Percentiles rank a stretch among this genome's conserved stretches.
These are phyloP conservation scores for Cladophialophora bantiana DNA, from an alignment of 2,329 filamentous ascomycete genomes.

Conservation along the genomic window DNA sequence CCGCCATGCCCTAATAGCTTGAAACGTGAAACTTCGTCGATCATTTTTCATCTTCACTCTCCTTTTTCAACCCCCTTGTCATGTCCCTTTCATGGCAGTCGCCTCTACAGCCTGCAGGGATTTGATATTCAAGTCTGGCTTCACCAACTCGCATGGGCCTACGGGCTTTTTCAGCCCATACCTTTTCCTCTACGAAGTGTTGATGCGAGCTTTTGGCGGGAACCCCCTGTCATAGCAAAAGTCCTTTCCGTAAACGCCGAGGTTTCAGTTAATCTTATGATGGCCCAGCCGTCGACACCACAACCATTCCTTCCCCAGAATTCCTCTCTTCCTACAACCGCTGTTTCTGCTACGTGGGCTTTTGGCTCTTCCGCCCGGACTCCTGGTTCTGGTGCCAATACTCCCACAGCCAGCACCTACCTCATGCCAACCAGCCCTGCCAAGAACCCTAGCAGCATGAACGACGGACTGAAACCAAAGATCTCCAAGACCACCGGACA, in stretches of 20 bases:
- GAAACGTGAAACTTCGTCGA: slow-evolving; percentile 13
- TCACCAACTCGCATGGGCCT: slow-evolving; percentile 5
- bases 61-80: not conserved
- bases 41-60: slow-evolving; percentile 17
- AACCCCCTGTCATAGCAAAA: not conserved
- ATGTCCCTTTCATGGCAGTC: not conserved
- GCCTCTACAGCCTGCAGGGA: not conserved
- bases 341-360: slow-evolving; percentile 8
- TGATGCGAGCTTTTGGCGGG: not conserved
- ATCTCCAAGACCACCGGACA: slow-evolving; percentile 80
- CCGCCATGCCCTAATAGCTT: not conserved
- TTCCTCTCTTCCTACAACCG: slow-evolving; percentile 15
- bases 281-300: slow-evolving; percentile 34
- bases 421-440: slow-evolving; percentile 87
- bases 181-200: not conserved
- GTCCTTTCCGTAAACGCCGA: slow-evolving; percentile 5
- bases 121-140: slow-evolving; percentile 8
- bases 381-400: slow-evolving; percentile 35
- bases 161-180: not conserved
- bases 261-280: slow-evolving; percentile 19
- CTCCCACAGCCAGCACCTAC: slow-evolving; percentile 64
- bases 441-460: slow-evolving; percentile 66
- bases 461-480: slow-evolving; percentile 71
- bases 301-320: slow-evolving; percentile 22
- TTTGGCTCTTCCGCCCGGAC: slow-evolving; percentile 16